These are phyloP conservation scores for Cryptococcus amylolentus DNA, from an alignment of 1,284 basidiomycete species.

Conservation along the genomic window DNA sequence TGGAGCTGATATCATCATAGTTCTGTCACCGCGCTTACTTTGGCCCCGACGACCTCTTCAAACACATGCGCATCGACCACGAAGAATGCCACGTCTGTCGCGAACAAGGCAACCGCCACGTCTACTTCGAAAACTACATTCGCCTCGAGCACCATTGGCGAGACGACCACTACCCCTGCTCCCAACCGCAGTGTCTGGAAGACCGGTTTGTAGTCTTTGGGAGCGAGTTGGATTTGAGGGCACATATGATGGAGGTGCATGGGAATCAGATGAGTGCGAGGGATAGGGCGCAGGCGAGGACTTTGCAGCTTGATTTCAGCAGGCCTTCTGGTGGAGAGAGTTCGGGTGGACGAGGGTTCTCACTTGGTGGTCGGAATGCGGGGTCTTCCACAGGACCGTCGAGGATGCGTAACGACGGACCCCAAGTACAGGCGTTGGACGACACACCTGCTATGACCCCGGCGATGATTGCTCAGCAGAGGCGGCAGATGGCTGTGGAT, in stretches of 20 bases:
- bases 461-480: constrained; percentile 40
- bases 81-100: constrained; percentile 98
- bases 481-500: constrained; percentile 36
- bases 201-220: constrained; percentile 95
- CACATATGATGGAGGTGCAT: constrained; percentile 76
- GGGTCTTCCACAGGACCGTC: constrained; percentile 42
- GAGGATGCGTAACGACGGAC: constrained; percentile 9
- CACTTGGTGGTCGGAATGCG: constrained; percentile 14
- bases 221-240: constrained; percentile 81
- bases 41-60: constrained; percentile 84
- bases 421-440: constrained; percentile 37
- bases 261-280: constrained; percentile 72
- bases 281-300: constrained; percentile 72
- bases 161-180: constrained; percentile 70
- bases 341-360: constrained; percentile 30
- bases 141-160: constrained; percentile 56
- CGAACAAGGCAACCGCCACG: constrained; percentile 68
- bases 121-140: constrained; percentile 76
- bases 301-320: constrained; percentile 71
- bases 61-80: constrained; percentile 88
- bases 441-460: constrained; percentile 34
- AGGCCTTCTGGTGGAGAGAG: constrained; percentile 12
- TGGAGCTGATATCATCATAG: constrained; percentile 54
- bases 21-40: constrained; percentile 92
- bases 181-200: constrained; percentile 67